Base-by-base conservation (phyloP, 208 protist species). In the Leishmania major region DNA sequence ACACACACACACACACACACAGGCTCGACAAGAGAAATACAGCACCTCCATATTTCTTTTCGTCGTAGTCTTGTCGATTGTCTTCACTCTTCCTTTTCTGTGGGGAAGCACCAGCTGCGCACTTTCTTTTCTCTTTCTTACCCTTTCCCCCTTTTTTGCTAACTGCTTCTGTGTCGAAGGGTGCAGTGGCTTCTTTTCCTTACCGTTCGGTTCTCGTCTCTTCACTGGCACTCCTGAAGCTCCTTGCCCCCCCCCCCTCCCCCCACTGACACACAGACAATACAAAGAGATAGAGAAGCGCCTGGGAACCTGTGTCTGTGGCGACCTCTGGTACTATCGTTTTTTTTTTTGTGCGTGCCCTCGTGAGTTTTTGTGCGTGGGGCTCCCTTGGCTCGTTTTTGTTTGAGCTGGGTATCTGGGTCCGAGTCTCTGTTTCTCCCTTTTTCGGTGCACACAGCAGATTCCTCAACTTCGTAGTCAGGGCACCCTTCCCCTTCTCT, bases 171-270 rank as follows among this genome's bases (percentile, higher is more conserved):
- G 70, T 74, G 69, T 55, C 8, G 22, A 51, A 53, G 40, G 28
- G 70, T 51, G n/a, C 45, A 53, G 70, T 17, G 11, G 3, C 70
- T 74, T 51, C 67, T 75, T 75, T 57, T 35, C 71, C 28, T 75
- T 40, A 45, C 8, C 51, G 43, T 15, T 77, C 35, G 35, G n/a
- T 15, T 62, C 19, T 37, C 51, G 17, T 77, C 35, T 43, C 47
- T 60, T 77, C 73, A 74, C 45, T 51, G 70, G 28, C 70, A 47
- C 40, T 72, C 67, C 40, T 72, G 67, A 72, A 69, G 15, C 17
- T 72, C 40, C 31, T 51, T 49, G 35, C 13, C 37, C 40, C 19
- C 19, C 7, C n/a, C 35, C 51, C 40, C 17, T 55, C 47, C 2
- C 35, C 7, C 17, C 43, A 45, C 43, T 0, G 43, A 62, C 17